phyloP scores from a whole-genome alignment of 192 early-diverging fungal species.

The Rhizoclosmatium sp. region DNA sequence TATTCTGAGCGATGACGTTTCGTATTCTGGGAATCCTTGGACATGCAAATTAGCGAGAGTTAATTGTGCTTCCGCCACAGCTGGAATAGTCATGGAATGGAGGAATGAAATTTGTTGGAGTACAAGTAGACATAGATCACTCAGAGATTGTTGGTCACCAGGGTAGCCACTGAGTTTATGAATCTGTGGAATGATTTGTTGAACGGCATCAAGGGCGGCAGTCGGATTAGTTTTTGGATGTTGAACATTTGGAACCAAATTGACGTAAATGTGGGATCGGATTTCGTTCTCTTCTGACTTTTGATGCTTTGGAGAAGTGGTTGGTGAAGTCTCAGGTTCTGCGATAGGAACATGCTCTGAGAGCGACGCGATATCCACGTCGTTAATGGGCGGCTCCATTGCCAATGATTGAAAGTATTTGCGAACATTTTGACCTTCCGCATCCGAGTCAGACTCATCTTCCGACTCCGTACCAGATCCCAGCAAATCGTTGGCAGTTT shows the following conservation, averaged over 20 bases:
- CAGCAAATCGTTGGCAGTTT: not conserved
- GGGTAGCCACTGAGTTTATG: constrained; percentile 18
- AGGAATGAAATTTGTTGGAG: constrained; percentile 3
- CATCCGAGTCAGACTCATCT: not conserved
- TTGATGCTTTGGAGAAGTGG: not conserved
- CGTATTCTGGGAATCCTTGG: constrained; percentile 65
- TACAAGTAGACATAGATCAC: constrained; percentile 3
- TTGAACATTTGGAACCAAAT: constrained; percentile 19
- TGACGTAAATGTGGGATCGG: constrained; percentile 19
- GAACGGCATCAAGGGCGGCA: constrained; percentile 1
- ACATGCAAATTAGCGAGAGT: constrained; percentile 74
- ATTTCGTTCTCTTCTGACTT: constrained; percentile 3
- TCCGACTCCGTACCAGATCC: not conserved
- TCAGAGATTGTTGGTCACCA: constrained; percentile 14
- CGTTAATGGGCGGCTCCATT: not conserved
- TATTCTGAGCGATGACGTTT: constrained; percentile 51
- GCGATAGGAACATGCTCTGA: not conserved
- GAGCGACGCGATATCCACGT: not conserved
- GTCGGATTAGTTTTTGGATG: constrained; percentile 23
- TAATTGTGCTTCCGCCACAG: constrained; percentile 68
- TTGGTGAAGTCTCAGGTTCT: not conserved
- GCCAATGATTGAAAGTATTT: constrained; percentile 15
- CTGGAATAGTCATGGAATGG: constrained; percentile 12
- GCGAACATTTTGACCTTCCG: not conserved
- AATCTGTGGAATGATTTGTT: constrained; percentile 20